Evolutionary conservation across 306 rosid genomes (phyloP).

Genomic region (Delonix regia): DNA sequence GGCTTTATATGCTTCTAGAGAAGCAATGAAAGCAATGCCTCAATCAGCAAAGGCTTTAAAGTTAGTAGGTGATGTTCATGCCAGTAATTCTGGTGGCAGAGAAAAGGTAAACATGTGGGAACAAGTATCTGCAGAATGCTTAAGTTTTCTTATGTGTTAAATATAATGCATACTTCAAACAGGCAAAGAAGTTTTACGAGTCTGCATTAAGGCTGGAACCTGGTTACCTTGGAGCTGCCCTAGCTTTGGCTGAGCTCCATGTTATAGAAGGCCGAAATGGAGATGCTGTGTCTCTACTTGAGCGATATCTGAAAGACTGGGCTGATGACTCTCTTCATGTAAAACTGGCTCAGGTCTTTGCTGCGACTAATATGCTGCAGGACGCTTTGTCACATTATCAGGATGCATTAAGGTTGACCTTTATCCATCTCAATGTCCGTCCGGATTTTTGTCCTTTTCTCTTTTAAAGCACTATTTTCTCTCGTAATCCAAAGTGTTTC

Average conservation of each 20-base stretch:
- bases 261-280: conserved; percentile 93
- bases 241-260: conserved; percentile 99
- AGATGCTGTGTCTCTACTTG: conserved; percentile 91
- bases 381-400: conserved; percentile 97
- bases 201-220: conserved; percentile 99
- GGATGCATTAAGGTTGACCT: conserved; percentile 84
- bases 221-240: conserved; percentile 97
- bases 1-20: conserved; percentile 96
- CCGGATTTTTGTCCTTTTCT: not conserved
- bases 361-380: conserved; percentile 90
- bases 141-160: conserved; percentile 30
- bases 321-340: conserved; percentile 99
- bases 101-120: conserved; percentile 71
- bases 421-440: conserved; percentile 19
- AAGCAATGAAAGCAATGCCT: conserved; percentile 99
- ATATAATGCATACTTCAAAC: conserved; percentile 37
- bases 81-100: conserved; percentile 89
- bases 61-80: conserved; percentile 97
- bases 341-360: conserved; percentile 95
- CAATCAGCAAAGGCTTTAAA: conserved; percentile 98
- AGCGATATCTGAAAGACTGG: conserved; percentile 97
- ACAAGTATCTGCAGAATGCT: conserved; percentile 7
- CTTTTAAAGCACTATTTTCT: not conserved
- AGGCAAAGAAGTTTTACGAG: conserved; percentile 98
- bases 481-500: not conserved